Evolutionary conservation across 192 early-diverging fungal genomes (phyloP).

Genomic region (Coemansia sp.): DNA sequence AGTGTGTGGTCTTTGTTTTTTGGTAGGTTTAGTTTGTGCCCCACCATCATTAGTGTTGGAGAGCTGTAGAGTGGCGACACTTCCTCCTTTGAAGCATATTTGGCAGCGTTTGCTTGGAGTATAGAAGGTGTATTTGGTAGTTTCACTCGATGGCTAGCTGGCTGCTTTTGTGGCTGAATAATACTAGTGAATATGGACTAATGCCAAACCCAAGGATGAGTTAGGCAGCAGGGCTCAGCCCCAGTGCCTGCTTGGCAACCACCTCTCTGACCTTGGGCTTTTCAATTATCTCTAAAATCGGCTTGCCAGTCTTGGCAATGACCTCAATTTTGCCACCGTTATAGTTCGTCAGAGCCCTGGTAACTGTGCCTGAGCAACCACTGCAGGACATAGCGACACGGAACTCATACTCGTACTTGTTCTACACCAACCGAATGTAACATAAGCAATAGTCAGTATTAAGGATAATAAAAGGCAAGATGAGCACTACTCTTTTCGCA

Average conservation of each 20-base stretch:
- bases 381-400: constrained; percentile 19
- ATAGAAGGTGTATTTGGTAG: too few relatives aligned
- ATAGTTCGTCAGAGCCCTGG: constrained; percentile 15
- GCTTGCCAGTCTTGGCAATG: not conserved
- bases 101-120: too few relatives aligned
- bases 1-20: too few relatives aligned
- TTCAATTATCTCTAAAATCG: too few relatives aligned
- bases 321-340: not conserved
- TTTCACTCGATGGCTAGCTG: too few relatives aligned
- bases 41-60: too few relatives aligned
- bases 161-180: too few relatives aligned
- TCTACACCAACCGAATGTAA: too few relatives aligned
- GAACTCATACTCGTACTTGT: constrained; percentile 7
- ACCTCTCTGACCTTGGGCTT: not conserved
- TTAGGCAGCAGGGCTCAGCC: not conserved
- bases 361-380: constrained; percentile 26
- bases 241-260: not conserved
- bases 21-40: too few relatives aligned
- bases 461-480: not conserved
- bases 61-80: too few relatives aligned
- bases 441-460: not conserved
- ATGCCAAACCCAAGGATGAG: not conserved
- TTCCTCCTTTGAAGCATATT: too few relatives aligned
- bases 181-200: not conserved
- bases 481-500: not conserved